Evolutionary conservation across 2,329 filamentous ascomycete species (phyloP), one percentile per base, ranked within the genome.

Genomic region (Sphaerulina musiva): DNA sequence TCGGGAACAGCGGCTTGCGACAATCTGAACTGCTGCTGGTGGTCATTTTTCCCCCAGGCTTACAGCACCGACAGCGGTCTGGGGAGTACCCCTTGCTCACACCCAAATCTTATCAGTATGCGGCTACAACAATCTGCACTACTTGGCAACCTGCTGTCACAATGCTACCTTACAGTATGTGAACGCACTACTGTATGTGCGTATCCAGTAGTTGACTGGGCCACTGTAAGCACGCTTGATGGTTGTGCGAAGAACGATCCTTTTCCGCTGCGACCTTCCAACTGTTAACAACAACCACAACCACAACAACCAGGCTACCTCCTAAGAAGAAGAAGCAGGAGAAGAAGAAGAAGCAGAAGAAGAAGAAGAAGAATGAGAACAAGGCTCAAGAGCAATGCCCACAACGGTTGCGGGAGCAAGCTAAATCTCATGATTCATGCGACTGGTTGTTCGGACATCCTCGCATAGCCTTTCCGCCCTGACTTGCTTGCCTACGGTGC

Each of bases 381-480:
- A 17, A n/a, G 14, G n/a, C 14, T 17, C n/a, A n/a, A 42, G 9
- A n/a, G 9, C 40, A 17, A 17, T n/a, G 12, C 2, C 14, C 14
- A 17, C 40, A 42, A 9, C 3, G 14, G 2, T n/a, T 20, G 23
- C n/a, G 20, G 20, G 20, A 20, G 14, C 14, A n/a, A 29, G 40
- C 40, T 23, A 9, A 20, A 42, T 17, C 11, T 2, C 9, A 20
- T 17, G 40, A 9, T 14, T 17, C 9, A n/a, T 42, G 47, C 43
- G 41, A 49, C 14, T 49, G 20, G 47, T 51, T 50, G 38, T 17
- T 46, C 40, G 41, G 46, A 46, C 46, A 23, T 40, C 11, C 38
- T 54, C 52, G 46, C 52, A 46, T 54, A 51, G 53, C 34, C 46
- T 47, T 42, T 41, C 20, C 48, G n/a, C 14, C 49, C 45, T 56